A percentile compares a stretch with the other conserved stretches of the same genome.
Conservation (phyloP, 1,284 basidiomycete genomes). For the Boletus albobrunnescens region DNA sequence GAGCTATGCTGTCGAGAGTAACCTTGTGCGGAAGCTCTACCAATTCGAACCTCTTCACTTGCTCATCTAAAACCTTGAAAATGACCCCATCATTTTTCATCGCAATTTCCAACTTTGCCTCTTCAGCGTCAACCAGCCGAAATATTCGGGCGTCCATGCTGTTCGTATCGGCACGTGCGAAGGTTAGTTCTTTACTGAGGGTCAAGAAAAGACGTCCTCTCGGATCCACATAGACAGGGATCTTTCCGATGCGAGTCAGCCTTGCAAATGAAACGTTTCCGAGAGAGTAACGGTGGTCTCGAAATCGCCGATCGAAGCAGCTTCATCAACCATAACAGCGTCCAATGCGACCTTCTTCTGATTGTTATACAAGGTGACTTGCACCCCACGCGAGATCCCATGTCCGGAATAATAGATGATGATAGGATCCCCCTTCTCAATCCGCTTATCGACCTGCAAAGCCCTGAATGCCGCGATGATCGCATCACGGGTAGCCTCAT, state of each 20-base stretch:
- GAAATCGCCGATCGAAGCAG: background rate
- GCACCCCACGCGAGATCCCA: background rate
- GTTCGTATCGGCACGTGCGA: background rate
- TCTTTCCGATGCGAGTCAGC: background rate
- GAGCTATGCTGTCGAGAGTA: background rate
- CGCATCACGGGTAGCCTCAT: background rate
- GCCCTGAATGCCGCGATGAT: background rate
- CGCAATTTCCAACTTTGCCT: background rate
- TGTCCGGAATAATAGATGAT: conserved; percentile 6
- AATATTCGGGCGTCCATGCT: background rate
- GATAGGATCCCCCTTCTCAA: conserved; percentile 1
- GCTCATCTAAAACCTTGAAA: conserved; percentile 1
- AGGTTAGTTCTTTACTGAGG: background rate
- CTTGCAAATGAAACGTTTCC: background rate
- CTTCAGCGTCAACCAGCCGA: background rate
- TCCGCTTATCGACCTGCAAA: background rate
- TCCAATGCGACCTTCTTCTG: background rate
- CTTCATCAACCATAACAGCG: background rate
- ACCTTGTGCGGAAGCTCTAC: background rate
- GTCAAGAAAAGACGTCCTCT: no score
- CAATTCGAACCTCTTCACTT: background rate
- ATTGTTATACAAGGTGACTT: background rate
- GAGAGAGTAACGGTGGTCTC: background rate
- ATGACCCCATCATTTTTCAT: background rate
- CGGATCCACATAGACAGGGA: background rate